A percentile compares a stretch with the other conserved stretches of the same genome.
Evolutionary conservation across 2,329 filamentous ascomycete genomes (phyloP).

Genomic region (Alternaria arborescens): DNA sequence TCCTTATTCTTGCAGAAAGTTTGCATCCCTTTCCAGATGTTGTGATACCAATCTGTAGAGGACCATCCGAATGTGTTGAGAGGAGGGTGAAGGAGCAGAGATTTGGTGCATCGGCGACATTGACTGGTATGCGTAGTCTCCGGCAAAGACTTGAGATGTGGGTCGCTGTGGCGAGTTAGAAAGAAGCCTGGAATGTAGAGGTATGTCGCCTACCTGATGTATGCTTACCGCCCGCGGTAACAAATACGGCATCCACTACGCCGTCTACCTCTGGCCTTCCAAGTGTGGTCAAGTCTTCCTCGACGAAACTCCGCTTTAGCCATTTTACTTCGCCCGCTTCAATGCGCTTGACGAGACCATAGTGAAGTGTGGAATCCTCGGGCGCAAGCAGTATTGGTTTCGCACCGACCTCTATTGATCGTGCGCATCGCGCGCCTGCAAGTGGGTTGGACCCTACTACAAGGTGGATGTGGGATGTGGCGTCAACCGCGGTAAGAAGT

Average conservation of each 20-base stretch:
- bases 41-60: slow-evolving; percentile 92
- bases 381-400: slow-evolving; percentile 80
- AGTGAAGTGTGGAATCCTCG: slow-evolving; percentile 67
- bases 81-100: slow-evolving; percentile 91
- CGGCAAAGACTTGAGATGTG: slow-evolving; percentile 79
- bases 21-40: slow-evolving; percentile 96
- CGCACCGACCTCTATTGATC: slow-evolving; percentile 83
- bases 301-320: slow-evolving; percentile 71
- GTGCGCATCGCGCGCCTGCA: slow-evolving; percentile 81
- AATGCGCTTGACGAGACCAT: slow-evolving; percentile 69
- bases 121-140: slow-evolving; percentile 85
- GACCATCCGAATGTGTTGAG: slow-evolving; percentile 87
- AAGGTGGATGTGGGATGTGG: slow-evolving; percentile 77
- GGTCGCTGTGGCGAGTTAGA: slow-evolving; percentile 57
- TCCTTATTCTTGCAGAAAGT: slow-evolving; percentile 84
- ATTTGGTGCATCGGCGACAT: slow-evolving; percentile 85
- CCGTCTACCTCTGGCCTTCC: slow-evolving; percentile 80
- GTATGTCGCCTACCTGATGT: slow-evolving; percentile 53
- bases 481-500: slow-evolving; percentile 77
- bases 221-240: slow-evolving; percentile 69
- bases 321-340: slow-evolving; percentile 73
- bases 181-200: background rate
- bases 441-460: slow-evolving; percentile 87
- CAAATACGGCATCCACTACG: slow-evolving; percentile 91
- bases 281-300: slow-evolving; percentile 75